phyloP scores from a whole-genome alignment of 768 basidiomycete genomes.

The Panellus pusillus region DNA sequence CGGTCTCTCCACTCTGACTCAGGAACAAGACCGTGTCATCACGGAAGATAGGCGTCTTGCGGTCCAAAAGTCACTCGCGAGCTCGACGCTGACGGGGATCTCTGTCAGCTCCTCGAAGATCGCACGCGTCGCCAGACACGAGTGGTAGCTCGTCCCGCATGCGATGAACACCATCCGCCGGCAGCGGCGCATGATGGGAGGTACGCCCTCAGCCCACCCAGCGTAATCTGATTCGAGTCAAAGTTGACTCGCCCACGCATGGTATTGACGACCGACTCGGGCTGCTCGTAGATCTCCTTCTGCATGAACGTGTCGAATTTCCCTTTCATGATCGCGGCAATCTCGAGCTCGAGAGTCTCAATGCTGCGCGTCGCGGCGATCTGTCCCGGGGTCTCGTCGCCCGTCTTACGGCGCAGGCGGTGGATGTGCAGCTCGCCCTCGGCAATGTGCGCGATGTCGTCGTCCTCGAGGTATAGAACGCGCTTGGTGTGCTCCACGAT shows the following conservation, averaged over 20 bases:
- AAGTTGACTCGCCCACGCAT: constrained; percentile 99
- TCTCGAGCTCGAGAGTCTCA: constrained; percentile 96
- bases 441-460: constrained; percentile 97
- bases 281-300: constrained; percentile 99
- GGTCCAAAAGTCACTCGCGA: constrained; percentile 98
- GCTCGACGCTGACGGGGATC: constrained; percentile 95
- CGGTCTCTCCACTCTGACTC: constrained; percentile 97
- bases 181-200: constrained; percentile 92
- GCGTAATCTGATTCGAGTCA: constrained; percentile 84
- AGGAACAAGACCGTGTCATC: constrained; percentile 97
- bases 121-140: constrained; percentile 91
- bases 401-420: constrained; percentile 89
- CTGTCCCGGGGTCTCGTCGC: constrained; percentile 56
- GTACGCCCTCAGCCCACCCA: constrained; percentile 94
- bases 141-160: constrained; percentile 99
- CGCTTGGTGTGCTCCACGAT: constrained; percentile 99
- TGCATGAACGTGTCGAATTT: constrained; percentile 99
- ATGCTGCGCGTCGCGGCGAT: constrained; percentile 84
- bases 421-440: constrained; percentile 99
- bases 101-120: constrained; percentile 99
- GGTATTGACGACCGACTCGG: constrained; percentile 99
- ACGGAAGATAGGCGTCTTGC: constrained; percentile 99
- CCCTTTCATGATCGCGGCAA: constrained; percentile 99
- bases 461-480: constrained; percentile 97
- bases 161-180: constrained; percentile 95